Conservation (phyloP, 202 grass and related monocot genomes). For the Cymbopogon flexuosus region DNA sequence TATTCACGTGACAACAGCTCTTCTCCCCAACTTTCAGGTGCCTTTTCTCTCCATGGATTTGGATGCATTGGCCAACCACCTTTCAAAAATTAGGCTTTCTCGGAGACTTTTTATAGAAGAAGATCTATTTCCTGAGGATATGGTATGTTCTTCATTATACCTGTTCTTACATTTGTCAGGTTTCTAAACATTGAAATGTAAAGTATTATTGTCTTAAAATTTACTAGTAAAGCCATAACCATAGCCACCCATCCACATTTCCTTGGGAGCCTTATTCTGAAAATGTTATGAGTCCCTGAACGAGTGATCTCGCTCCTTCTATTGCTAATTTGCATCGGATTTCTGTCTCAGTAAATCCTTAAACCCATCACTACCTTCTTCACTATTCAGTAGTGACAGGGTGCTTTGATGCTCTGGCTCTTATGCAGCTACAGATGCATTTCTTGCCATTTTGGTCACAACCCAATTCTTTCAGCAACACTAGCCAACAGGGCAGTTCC, state of each 20-base stretch:
- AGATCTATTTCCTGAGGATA: conserved; percentile 56
- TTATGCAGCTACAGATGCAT: neutral
- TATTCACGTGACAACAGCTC: neutral
- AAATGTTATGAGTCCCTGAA: neutral
- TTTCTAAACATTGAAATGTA: neutral
- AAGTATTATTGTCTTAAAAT: neutral
- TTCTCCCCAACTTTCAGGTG: conserved; percentile 51
- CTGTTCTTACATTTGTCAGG: neutral
- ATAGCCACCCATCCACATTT: neutral
- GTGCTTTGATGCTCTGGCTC: neutral
- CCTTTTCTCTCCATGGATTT: conserved; percentile 93
- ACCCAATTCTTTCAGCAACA: neutral
- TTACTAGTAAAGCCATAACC: neutral
- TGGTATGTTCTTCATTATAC: conserved; percentile 39
- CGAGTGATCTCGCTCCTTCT: neutral
- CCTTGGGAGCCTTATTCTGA: neutral
- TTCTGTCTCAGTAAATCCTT: neutral
- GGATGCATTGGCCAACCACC: conserved; percentile 59
- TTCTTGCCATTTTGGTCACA: neutral
- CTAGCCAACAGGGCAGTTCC: neutral
- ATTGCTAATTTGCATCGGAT: neutral
- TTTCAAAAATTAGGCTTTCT: conserved; percentile 68
- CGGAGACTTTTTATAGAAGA: conserved; percentile 84
- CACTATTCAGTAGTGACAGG: neutral
- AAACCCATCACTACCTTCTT: neutral